Conservation (phyloP, 2,329 filamentous ascomycete species). For the Nemania sp. region DNA sequence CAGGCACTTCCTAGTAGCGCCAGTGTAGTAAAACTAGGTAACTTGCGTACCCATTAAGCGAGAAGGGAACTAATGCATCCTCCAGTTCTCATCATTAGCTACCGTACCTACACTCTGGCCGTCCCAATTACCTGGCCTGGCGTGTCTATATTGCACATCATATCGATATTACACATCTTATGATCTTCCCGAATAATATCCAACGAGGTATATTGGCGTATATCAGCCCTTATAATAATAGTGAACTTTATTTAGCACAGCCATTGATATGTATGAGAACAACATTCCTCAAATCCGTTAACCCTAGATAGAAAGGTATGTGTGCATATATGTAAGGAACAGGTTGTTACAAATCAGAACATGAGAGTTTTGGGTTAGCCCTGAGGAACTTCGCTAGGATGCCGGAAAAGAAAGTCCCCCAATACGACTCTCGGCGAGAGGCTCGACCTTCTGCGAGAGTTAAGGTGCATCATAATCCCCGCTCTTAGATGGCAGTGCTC, state of each 20-base stretch:
- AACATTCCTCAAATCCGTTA: conserved; percentile 21
- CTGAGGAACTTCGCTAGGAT: conserved; percentile 22
- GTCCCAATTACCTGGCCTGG: conserved; percentile 36
- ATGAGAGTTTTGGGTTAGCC: conserved; percentile 21
- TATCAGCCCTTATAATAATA: conserved; percentile 18
- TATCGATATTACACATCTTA: conserved; percentile 53
- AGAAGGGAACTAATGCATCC: conserved; percentile 48
- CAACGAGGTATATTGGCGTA: background rate
- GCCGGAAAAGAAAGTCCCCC: conserved; percentile 33
- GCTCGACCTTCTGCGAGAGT: conserved; percentile 19
- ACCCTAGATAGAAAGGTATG: background rate
- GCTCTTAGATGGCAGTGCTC: conserved; percentile 28
- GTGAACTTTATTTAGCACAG: conserved; percentile 2
- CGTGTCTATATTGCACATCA: conserved; percentile 51
- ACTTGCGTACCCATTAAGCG: conserved; percentile 34
- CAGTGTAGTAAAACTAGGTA: conserved; percentile 6
- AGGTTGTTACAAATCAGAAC: conserved; percentile 2
- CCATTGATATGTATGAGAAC: conserved; percentile 3
- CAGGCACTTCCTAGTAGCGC: conserved; percentile 24
- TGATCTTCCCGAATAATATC: conserved; percentile 41
- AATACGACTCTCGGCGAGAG: conserved; percentile 17
- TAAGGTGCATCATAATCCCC: conserved; percentile 31
- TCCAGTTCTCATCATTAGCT: conserved; percentile 4
- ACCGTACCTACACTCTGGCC: conserved; percentile 5
- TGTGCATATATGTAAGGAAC: background rate